Base-by-base conservation (phyloP, 768 basidiomycete species). In the Cystofilobasidium bisporidii region DNA sequence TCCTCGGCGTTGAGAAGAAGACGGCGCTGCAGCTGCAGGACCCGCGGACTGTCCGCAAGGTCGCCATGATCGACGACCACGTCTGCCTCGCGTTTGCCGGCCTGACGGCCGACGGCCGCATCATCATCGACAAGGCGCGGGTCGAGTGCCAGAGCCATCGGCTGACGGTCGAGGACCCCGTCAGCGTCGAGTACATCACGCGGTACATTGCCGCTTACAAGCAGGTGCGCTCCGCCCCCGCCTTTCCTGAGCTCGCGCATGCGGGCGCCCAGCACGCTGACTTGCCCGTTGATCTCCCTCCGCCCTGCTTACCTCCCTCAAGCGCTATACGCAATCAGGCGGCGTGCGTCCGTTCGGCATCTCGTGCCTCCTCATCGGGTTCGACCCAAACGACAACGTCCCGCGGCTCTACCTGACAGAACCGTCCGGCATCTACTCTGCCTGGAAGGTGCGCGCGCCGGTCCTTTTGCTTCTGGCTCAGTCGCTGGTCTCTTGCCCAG, bases 1-100 rank as follows among this genome's bases (percentile, higher is more conserved):
- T 99, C 5, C 82, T 99, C 30, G 96, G 94, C 60, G 94, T 98
- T 36, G 96, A 99, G 82, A 98, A 98, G 88, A 98, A 97, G 79
- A 91, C 91, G 0, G 86, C 96, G 33, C 82, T 98, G 15, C 96
- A 99, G 78, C 83, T 99, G 22, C 96, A 99, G 81, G 96, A 99
- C 78, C 92, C 96, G 10, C 83, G 96, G 63, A 99, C 96, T 0
- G 93, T 98, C 20, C 82, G 96, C 63, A 99, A 99, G 78, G 93
- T 98, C 11, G 96, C 89, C 67, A 92, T 97, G 91, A 80, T 99
- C 61, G 96, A 99, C 76, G 96, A 99, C 75, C 96, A 99, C 75
- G 79, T 99, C 67, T 97, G 92, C 75, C 82, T 98, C 65, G 96
- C 93, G 22, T 99, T 99, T 80, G 92, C 96, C 69, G 96, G 96